A percentile compares a stretch with the other conserved stretches of the same genome.
These are phyloP conservation scores for Leccinum truebloodii DNA, from an alignment of 768 basidiomycete species.

Conservation along the genomic window DNA sequence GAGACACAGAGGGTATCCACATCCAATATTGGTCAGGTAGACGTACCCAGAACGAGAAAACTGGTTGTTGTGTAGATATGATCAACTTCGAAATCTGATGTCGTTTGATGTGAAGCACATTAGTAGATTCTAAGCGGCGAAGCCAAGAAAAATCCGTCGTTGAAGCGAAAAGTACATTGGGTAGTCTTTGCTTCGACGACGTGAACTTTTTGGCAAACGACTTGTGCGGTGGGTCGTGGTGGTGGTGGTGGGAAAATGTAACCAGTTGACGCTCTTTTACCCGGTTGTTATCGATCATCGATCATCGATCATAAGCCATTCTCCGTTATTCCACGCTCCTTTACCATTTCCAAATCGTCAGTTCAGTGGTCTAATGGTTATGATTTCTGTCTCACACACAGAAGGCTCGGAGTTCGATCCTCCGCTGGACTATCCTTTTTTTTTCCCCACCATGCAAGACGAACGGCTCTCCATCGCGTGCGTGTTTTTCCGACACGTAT, in stretches of 20 bases:
- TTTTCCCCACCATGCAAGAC: conserved; percentile 23
- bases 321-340: neutral
- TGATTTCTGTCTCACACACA: conserved; percentile 41
- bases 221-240: too few relatives aligned
- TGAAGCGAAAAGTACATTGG: neutral
- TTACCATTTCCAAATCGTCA: neutral
- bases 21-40: neutral
- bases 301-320: too few relatives aligned
- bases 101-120: neutral
- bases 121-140: neutral
- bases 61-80: too few relatives aligned
- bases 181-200: neutral
- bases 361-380: conserved; percentile 41
- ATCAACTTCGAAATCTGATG: neutral
- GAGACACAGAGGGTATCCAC: neutral
- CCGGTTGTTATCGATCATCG: too few relatives aligned
- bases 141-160: neutral
- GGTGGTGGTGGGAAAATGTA: too few relatives aligned
- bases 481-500: neutral
- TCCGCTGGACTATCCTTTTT: conserved; percentile 35
- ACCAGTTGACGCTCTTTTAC: too few relatives aligned
- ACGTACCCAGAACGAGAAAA: neutral
- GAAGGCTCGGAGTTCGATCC: conserved; percentile 40
- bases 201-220: too few relatives aligned
- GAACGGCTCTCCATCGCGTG: conserved; percentile 33